phyloP scores from a whole-genome alignment of 495 filamentous ascomycete genomes.

The Jackrogersella multiformis region DNA sequence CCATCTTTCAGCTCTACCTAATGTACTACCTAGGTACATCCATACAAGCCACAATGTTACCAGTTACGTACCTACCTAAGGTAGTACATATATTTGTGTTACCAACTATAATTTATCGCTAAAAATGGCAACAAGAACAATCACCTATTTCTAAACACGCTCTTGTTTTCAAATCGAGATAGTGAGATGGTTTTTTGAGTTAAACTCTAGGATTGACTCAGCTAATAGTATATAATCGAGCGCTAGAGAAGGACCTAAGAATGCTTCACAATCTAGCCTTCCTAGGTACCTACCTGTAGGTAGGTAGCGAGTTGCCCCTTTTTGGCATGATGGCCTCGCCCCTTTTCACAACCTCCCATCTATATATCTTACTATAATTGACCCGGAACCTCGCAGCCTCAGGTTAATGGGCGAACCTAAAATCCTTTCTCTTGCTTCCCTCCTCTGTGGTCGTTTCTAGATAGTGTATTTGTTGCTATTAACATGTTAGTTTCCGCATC shows the following conservation, averaged over 20 bases:
- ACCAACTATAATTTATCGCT: too few relatives aligned
- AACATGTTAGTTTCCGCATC: background rate
- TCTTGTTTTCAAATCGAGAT: too few relatives aligned
- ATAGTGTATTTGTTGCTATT: constrained; percentile 31
- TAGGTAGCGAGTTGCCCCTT: background rate
- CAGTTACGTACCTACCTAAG: background rate
- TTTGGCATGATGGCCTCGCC: background rate
- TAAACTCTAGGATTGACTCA: too few relatives aligned
- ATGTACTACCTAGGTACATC: background rate
- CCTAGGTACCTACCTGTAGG: too few relatives aligned
- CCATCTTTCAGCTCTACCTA: too few relatives aligned
- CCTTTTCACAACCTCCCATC: background rate
- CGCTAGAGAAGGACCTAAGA: background rate
- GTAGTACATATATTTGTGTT: too few relatives aligned
- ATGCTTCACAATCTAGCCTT: too few relatives aligned
- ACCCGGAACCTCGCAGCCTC: background rate
- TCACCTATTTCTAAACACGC: too few relatives aligned
- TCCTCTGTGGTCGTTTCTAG: constrained; percentile 35
- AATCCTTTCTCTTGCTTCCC: constrained; percentile 35
- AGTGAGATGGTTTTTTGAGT: too few relatives aligned
- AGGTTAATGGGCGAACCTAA: constrained; percentile 31
- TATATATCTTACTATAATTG: background rate
- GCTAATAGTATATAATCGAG: too few relatives aligned
- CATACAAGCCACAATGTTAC: too few relatives aligned
- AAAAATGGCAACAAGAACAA: too few relatives aligned